Evolutionary conservation across 768 basidiomycete genomes (phyloP).

Genomic region (Leccinum rimulosum): DNA sequence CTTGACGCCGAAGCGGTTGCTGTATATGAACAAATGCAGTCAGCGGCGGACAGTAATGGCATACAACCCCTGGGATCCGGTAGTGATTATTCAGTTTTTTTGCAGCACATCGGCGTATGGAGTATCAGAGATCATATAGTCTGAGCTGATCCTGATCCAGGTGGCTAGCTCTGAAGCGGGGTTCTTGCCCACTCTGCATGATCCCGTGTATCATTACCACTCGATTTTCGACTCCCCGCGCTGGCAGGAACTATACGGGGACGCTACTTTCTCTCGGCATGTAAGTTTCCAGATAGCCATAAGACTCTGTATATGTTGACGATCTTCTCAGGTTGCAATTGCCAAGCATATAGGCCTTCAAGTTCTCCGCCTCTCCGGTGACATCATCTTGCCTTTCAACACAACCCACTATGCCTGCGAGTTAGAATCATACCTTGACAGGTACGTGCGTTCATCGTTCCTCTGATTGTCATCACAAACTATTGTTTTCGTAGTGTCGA

Average conservation of each 20-base stretch:
- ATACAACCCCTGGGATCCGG: conserved; percentile 68
- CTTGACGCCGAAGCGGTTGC: too few relatives aligned
- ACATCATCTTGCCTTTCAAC: conserved; percentile 68
- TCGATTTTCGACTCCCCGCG: conserved; percentile 69
- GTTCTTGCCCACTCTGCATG: conserved; percentile 38
- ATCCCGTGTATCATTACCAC: conserved; percentile 73
- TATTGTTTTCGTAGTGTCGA: conserved; percentile 28
- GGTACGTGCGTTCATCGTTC: conserved; percentile 36
- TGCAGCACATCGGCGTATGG: conserved; percentile 69
- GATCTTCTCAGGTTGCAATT: conserved; percentile 50
- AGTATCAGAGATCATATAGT: too few relatives aligned
- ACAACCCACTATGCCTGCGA: conserved; percentile 74
- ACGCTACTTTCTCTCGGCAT: conserved; percentile 73
- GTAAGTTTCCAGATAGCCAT: conserved; percentile 36
- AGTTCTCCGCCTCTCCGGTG: conserved; percentile 57
- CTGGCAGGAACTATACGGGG: conserved; percentile 76
- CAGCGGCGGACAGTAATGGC: too few relatives aligned
- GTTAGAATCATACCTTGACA: conserved; percentile 57
- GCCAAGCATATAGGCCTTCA: conserved; percentile 66
- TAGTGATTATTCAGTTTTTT: conserved; percentile 89
- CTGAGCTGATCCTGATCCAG: conserved; percentile 10
- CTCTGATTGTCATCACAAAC: background rate
- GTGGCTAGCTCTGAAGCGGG: conserved; percentile 35
- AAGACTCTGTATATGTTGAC: too few relatives aligned
- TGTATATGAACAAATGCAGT: too few relatives aligned